Evolutionary conservation across 306 rosid genomes (phyloP).

Genomic region (Betula pendula): DNA sequence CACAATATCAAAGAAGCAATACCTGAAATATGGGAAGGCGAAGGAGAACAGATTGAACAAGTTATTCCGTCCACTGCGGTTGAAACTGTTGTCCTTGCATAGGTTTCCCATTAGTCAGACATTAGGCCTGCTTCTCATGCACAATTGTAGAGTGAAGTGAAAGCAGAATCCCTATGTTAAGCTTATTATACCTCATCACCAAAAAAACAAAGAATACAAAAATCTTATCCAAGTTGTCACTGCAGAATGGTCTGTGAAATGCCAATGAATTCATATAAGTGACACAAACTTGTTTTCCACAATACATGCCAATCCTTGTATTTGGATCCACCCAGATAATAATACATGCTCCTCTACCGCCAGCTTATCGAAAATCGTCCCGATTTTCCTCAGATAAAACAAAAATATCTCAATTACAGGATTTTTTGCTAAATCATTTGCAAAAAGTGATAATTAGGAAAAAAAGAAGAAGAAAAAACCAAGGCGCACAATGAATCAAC

Average conservation of each 20-base stretch:
- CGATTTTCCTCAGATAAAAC: neutral
- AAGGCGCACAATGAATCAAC: constrained; percentile 7
- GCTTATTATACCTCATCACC: neutral
- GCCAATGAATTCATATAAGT: neutral
- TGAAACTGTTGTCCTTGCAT: constrained; percentile 39
- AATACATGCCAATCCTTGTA: neutral
- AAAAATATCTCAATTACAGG: neutral
- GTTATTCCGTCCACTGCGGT: constrained; percentile 42
- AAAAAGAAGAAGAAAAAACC: constrained; percentile 23
- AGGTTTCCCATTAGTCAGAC: neutral
- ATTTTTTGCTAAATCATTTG: neutral
- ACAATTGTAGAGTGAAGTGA: constrained; percentile 16
- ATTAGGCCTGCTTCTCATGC: neutral
- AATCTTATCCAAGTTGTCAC: neutral
- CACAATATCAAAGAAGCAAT: constrained; percentile 84
- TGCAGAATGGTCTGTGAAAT: neutral
- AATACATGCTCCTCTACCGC: neutral
- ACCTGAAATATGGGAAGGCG: constrained; percentile 73
- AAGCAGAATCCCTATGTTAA: neutral
- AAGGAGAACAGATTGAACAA: constrained; percentile 29
- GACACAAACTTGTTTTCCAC: neutral
- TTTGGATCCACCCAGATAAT: neutral
- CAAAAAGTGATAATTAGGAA: constrained; percentile 14
- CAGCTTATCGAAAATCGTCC: neutral
- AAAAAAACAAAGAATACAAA: neutral